These are phyloP conservation scores for Eucalyptus marginata DNA, from an alignment of 345 rosid species.

Conservation along the genomic window DNA sequence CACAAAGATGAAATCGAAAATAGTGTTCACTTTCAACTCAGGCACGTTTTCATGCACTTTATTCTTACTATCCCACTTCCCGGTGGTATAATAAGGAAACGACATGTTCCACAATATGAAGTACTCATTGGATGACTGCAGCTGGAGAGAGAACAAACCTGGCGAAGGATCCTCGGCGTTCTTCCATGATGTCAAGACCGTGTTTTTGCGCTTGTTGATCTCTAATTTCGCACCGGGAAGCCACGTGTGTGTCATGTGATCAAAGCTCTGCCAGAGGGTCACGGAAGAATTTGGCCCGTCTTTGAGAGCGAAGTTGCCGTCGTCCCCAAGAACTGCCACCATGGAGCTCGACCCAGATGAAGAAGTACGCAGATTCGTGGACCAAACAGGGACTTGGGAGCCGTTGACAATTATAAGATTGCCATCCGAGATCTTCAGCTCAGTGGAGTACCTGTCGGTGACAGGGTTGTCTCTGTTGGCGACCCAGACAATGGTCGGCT, in stretches of 20 bases:
- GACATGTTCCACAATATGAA: constrained; percentile 42
- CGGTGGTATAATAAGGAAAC: constrained; percentile 46
- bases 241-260: constrained; percentile 22
- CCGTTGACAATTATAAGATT: constrained; percentile 33
- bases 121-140: constrained; percentile 48
- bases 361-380: constrained; percentile 35
- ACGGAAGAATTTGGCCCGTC: constrained; percentile 3
- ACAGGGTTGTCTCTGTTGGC: not conserved
- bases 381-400: constrained; percentile 40
- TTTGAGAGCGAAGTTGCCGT: constrained; percentile 57
- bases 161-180: constrained; percentile 49
- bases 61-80: constrained; percentile 37
- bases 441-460: not conserved
- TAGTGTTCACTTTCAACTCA: too few species aligned
- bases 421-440: not conserved
- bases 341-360: constrained; percentile 6
- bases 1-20: too few species aligned
- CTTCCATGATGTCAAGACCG: constrained; percentile 51
- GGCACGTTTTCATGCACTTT: too few species aligned
- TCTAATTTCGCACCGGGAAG: constrained; percentile 42
- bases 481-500: not conserved
- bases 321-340: constrained; percentile 38
- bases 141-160: constrained; percentile 68
- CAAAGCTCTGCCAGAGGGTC: constrained; percentile 64
- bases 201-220: constrained; percentile 20